These are phyloP conservation scores for Eucalyptus sideroxylon DNA, from an alignment of 345 rosid species.

Conservation along the genomic window DNA sequence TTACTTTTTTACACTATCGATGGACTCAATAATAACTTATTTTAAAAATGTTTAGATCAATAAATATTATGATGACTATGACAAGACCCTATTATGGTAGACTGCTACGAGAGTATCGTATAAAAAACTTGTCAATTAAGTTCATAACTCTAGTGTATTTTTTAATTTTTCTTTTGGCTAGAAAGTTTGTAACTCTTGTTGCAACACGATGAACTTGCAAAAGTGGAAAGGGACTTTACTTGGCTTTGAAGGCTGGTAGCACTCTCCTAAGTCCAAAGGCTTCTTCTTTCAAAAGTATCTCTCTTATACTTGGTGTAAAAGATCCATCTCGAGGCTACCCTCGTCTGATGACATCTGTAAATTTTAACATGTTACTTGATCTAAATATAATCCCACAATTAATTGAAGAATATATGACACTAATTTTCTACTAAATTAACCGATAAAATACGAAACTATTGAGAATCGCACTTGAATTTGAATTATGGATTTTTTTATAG, in stretches of 20 bases:
- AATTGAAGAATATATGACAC: neutral
- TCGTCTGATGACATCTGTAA: neutral
- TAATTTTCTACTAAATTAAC: neutral
- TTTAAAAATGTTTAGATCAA: neutral
- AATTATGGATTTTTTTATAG: neutral
- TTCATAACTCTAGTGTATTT: neutral
- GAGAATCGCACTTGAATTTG: neutral
- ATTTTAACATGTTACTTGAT: neutral
- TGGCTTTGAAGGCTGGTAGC: neutral
- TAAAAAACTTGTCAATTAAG: neutral
- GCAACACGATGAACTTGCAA: neutral
- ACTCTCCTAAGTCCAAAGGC: neutral
- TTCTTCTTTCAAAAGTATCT: neutral
- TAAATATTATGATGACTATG: neutral
- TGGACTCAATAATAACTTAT: neutral
- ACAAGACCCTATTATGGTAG: neutral
- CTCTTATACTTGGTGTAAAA: neutral
- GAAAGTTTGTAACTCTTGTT: neutral
- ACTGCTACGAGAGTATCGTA: fast-evolving
- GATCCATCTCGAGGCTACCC: neutral
- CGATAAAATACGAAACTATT: fast-evolving
- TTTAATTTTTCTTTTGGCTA: neutral
- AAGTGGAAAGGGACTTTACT: neutral
- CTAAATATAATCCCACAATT: neutral
- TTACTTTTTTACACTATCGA: neutral